Evolutionary conservation across 2,329 filamentous ascomycete genomes (phyloP), one percentile per base, ranked within the genome.

Genomic region (Magnaporthales sp.): DNA sequence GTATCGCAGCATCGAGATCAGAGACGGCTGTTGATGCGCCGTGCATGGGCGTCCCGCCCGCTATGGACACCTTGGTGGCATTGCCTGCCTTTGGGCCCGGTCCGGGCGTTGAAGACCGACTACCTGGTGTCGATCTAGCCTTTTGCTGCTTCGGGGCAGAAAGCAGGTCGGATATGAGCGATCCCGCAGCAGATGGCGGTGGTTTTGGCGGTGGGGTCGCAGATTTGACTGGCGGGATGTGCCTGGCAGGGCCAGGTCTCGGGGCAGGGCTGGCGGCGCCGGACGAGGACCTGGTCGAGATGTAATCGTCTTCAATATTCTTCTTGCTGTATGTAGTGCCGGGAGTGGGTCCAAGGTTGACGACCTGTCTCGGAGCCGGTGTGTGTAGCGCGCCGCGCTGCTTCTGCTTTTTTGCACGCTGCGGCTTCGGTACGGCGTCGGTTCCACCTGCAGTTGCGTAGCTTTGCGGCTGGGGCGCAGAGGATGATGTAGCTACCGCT

Each of bases 1-100:
- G 89, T 70, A 99, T 98, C 4, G 94, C 93, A 1, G 92, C 89
- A 70, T 91, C 88, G 1, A 91, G 78, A 72, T 90, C 88, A 19
- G 86, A 86, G 22, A 95, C 80, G 0, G 89, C 87, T 1, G 89
- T 89, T 0, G 91, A 92, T 51, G 90, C 87, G 19, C 92, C 91
- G 67, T 92, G 89, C 91, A 95, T 95, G 1, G 91, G 87, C 10
- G 86, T 89, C 13, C 92, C 92, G 58, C 92, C 92, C 0, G 90
- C 82, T 67, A 95, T 88, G 69, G 86, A 86, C 66, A 92, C 77
- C 76, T 93, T 93, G 46, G 79, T 72, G 15, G 31, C 56, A 62
- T 66, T 66, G 5, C 38, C 30, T 5, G 6, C 56, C 13, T 77
- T 77, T 2, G 80, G 77, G 1, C 87, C 85, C 1, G 84, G 79